phyloP scores from a whole-genome alignment of 139 green algal genomes.

The Coelastrella sp. region DNA sequence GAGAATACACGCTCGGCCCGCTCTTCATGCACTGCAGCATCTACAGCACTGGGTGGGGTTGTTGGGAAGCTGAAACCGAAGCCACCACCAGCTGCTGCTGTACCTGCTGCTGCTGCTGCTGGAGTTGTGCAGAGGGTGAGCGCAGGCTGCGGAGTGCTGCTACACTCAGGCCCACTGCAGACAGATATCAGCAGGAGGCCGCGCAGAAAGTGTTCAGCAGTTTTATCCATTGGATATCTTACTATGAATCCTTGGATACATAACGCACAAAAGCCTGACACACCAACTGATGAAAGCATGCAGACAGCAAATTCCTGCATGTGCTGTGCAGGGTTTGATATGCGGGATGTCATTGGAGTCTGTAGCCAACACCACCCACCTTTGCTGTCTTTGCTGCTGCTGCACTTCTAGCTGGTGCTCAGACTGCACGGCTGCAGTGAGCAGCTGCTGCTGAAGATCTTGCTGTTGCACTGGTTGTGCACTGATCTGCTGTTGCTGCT shows the following conservation, averaged over 20 bases:
- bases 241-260: no score
- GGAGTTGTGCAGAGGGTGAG: not conserved
- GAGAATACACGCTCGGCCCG: conserved; percentile 50
- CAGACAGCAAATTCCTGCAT: no score
- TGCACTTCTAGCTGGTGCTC: not conserved
- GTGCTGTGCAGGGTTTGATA: no score
- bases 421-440: not conserved
- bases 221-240: not conserved
- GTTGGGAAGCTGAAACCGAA: conserved; percentile 66
- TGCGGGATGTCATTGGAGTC: no score
- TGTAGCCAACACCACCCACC: not conserved
- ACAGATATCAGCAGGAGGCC: not conserved
- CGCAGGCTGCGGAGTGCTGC: not conserved
- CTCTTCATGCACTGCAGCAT: conserved; percentile 42
- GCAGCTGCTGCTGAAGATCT: conserved; percentile 9
- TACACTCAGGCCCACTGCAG: not conserved
- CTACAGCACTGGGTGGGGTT: conserved; percentile 42
- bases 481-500: not conserved
- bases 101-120: conserved; percentile 25
- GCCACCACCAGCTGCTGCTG: conserved; percentile 6
- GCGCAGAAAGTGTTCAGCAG: not conserved
- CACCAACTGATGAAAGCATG: not conserved
- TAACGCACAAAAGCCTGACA: not conserved
- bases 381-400: conserved; percentile 4
- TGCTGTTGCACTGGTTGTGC: not conserved